Evolutionary conservation across 345 rosid species (phyloP).

Genomic region (Citropsis articulata): DNA sequence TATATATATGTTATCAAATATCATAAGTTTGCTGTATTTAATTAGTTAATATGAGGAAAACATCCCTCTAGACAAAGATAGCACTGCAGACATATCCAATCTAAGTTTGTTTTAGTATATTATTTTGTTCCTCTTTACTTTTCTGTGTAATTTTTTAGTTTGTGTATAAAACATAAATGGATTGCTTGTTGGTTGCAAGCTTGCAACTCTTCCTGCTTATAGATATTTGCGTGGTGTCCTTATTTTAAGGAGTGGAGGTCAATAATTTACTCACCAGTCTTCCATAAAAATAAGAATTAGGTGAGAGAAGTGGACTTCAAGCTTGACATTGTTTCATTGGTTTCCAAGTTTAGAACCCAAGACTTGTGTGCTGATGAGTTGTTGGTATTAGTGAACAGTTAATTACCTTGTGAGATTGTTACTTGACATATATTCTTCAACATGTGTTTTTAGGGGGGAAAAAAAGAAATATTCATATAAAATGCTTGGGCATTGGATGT

Average conservation of each 20-base stretch:
- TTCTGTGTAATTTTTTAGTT: constrained; percentile 12
- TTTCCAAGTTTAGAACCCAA: no score
- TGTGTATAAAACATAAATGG: constrained; percentile 32
- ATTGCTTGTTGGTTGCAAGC: constrained; percentile 25
- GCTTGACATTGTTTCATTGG: no score
- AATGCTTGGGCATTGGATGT: no score
- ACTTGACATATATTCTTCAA: no score
- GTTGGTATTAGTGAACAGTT: no score
- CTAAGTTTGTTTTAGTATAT: constrained; percentile 21
- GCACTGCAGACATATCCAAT: constrained; percentile 10
- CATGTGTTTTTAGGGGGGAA: no score
- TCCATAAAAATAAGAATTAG: no score
- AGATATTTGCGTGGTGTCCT: neutral
- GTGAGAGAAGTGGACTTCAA: no score
- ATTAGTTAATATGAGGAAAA: constrained; percentile 7
- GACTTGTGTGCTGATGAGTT: no score
- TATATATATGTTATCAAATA: constrained; percentile 16
- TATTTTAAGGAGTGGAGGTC: neutral
- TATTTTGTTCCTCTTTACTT: constrained; percentile 6
- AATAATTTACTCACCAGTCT: no score
- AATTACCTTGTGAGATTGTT: no score
- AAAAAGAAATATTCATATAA: no score
- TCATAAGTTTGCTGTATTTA: constrained; percentile 29
- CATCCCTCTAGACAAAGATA: constrained; percentile 10
- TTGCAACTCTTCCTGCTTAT: neutral